phyloP scores from a whole-genome alignment of 176 grass and related monocot genomes.

The Cenchrus purpureus region DNA sequence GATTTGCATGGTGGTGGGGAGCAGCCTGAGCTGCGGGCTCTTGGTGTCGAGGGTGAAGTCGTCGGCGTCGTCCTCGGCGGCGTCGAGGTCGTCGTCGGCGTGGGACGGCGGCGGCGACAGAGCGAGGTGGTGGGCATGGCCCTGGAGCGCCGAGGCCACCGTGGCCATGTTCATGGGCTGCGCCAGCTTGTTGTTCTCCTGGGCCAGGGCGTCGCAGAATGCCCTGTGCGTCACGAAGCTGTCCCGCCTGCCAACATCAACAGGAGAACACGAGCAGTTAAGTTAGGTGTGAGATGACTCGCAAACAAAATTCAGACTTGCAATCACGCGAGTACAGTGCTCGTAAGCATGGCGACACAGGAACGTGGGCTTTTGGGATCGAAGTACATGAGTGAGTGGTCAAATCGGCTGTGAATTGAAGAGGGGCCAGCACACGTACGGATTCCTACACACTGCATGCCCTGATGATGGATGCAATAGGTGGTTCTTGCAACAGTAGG shows the following conservation, averaged over 20 bases:
- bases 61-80: neutral
- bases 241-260: constrained; percentile 47
- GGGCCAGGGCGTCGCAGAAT: constrained; percentile 65
- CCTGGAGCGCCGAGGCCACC: constrained; percentile 60
- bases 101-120: neutral
- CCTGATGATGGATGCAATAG: too few species aligned
- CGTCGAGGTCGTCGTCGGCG: neutral
- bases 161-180: constrained; percentile 76
- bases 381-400: neutral
- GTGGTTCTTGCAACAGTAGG: neutral
- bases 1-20: neutral
- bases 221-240: constrained; percentile 83
- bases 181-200: constrained; percentile 64
- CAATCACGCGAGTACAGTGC: neutral
- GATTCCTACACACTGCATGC: too few species aligned
- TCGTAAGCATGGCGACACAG: neutral
- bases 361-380: neutral
- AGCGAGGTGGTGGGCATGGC: constrained; percentile 35
- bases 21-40: constrained; percentile 39
- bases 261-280: neutral
- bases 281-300: too few species aligned
- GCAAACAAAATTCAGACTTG: neutral
- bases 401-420: neutral
- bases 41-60: constrained; percentile 44
- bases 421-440: too few species aligned